Evolutionary conservation across 768 basidiomycete genomes (phyloP).

Genomic region (Sarcodon aspratus): DNA sequence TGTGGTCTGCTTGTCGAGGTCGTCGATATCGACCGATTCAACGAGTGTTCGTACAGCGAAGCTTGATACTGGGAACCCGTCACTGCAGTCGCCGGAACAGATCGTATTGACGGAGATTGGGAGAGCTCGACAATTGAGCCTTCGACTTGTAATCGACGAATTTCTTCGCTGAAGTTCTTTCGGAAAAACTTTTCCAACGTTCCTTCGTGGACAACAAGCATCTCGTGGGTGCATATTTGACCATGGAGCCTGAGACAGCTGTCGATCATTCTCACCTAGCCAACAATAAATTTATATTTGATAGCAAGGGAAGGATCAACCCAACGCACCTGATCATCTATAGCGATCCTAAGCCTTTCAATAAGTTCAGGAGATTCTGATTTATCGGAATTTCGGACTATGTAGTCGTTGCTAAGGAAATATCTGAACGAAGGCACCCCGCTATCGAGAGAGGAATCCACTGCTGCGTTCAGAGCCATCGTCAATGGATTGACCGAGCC

Average conservation of each 20-base stretch:
- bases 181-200: slow-evolving; percentile 79
- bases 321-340: slow-evolving; percentile 70
- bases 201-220: slow-evolving; percentile 78
- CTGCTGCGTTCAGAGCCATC: slow-evolving; percentile 78
- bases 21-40: slow-evolving; percentile 3
- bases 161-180: slow-evolving; percentile 78
- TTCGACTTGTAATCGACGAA: slow-evolving; percentile 50
- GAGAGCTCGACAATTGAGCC: slow-evolving; percentile 5
- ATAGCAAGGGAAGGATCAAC: background rate
- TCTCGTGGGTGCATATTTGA: slow-evolving; percentile 73
- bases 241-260: slow-evolving; percentile 78
- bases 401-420: slow-evolving; percentile 66
- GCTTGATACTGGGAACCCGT: slow-evolving; percentile 30
- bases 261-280: slow-evolving; percentile 68
- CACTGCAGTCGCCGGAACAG: background rate
- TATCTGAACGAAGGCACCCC: slow-evolving; percentile 71
- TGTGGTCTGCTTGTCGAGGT: slow-evolving; percentile 1
- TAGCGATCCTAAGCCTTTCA: slow-evolving; percentile 57
- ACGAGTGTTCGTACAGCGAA: slow-evolving; percentile 30
- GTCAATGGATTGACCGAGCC: slow-evolving; percentile 74
- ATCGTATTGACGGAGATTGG: slow-evolving; percentile 3
- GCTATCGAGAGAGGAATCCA: slow-evolving; percentile 72
- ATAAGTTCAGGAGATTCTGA: slow-evolving; percentile 36
- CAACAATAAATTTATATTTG: background rate
- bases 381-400: slow-evolving; percentile 57